Percentiles rank a stretch among this genome's conserved stretches.
Evolutionary conservation across 2,329 filamentous ascomycete species (phyloP).

Genomic region (Fusarium beomiforme): DNA sequence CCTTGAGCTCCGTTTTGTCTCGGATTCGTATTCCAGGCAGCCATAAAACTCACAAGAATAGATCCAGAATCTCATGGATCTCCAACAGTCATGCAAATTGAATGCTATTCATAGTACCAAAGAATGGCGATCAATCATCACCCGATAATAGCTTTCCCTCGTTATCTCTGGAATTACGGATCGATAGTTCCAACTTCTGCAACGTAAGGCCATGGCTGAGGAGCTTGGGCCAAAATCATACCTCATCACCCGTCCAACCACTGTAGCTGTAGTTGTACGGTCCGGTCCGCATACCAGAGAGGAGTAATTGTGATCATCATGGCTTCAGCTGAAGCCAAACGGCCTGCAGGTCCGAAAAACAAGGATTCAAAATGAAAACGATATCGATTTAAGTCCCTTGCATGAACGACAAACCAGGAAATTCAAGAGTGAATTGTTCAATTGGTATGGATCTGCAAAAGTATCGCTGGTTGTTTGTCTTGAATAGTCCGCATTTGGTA

Average conservation of each 20-base stretch:
- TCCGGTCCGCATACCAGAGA: conserved; percentile 5
- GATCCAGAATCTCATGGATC: background rate
- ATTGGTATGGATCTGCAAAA: conserved; percentile 23
- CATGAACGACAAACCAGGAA: background rate
- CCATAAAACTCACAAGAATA: background rate
- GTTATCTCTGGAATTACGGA: conserved; percentile 2
- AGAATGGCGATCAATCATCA: background rate
- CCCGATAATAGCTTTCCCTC: background rate
- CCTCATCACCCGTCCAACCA: conserved; percentile 13
- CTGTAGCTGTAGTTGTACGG: background rate
- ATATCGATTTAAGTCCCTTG: background rate
- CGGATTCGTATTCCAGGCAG: background rate
- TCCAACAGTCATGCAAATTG: background rate
- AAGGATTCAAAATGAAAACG: background rate
- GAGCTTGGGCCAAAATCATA: background rate
- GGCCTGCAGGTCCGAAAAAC: background rate
- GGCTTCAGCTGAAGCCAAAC: conserved; percentile 5
- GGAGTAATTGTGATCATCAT: background rate
- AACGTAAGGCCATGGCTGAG: background rate
- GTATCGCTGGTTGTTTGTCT: background rate
- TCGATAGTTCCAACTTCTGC: background rate
- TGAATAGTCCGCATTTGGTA: conserved; percentile 14
- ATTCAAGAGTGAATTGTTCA: background rate
- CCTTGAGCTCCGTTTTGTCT: background rate
- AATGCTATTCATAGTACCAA: conserved; percentile 14